These are phyloP conservation scores for Tetrahymena thermophila DNA, from an alignment of 73 alveolate species.

Conservation along the genomic window DNA sequence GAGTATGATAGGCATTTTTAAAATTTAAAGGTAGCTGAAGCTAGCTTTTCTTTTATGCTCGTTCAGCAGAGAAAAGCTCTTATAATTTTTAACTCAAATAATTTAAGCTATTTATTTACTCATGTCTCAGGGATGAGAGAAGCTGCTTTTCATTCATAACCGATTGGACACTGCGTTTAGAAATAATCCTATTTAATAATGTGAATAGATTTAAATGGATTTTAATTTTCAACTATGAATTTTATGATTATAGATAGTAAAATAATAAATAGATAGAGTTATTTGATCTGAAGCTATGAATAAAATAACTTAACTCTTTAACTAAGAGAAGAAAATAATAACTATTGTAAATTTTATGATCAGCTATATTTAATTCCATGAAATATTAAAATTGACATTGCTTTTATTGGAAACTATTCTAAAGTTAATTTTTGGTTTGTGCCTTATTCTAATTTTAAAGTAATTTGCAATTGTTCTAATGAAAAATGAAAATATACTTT, in stretches of 20 bases:
- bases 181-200: constrained; percentile 19
- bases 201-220: not conserved
- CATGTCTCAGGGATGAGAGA: constrained; percentile 51
- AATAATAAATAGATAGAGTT: not conserved
- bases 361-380: too few species aligned
- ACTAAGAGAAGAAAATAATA: not conserved
- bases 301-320: not conserved
- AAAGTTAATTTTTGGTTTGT: not conserved
- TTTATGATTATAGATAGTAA: not conserved
- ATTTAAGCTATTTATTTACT: not conserved
- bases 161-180: constrained; percentile 59
- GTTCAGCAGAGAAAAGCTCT: not conserved
- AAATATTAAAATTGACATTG: too few species aligned
- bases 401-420: not conserved
- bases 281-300: not conserved
- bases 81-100: too few species aligned
- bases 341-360: too few species aligned
- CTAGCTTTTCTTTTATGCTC: not conserved
- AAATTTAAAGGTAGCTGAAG: not conserved
- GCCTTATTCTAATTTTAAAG: not conserved
- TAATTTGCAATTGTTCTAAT: too few species aligned
- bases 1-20: not conserved
- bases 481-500: not conserved
- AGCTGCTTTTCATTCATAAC: constrained; percentile 55
- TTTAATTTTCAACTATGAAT: not conserved